Evolutionary conservation across 495 filamentous ascomycete species (phyloP), one percentile per base, ranked within the genome.

Genomic region (Tricharina praecox): DNA sequence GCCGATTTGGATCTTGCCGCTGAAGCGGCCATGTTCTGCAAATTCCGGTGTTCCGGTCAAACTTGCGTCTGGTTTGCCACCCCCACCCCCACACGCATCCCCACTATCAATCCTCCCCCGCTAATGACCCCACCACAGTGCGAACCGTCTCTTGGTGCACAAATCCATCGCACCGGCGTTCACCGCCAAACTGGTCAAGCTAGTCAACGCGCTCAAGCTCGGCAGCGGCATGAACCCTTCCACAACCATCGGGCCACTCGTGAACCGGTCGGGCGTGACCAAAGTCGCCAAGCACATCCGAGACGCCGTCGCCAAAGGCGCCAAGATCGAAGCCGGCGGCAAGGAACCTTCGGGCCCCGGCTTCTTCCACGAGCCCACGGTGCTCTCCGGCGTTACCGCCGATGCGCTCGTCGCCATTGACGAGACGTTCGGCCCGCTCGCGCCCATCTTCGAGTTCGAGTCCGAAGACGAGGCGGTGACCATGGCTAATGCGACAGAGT

Each of bases 141-240:
- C 19, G 16, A 48, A 33, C 36, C 26, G 4, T 36, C 23, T 51
- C 74, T 64, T 66, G 72, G 87, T 86, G 0, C 87, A 95, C 68
- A 75, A 92, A 37, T 95, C 86, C 68, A 88, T 95, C 85, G 73
- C 77, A 1, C 56, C 0, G 63, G 57, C 40, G 49, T 54, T 34
- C 30, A 93, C 86, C 0, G 86, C 93, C 66, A 76, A 81, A 23
- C 81, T 95, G 58, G 64, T 93, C 20, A 81, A 92, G 16, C 81
- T 90, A 58, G 73, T 73, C 34, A 67, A 70, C 11, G 63, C 92
- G 43, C 71, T 72, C 24, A 68, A 70, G 53, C 62, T 87, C 10
- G 69, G 74, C 44, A 68, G 71, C 11, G 62, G 76, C 19, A 64
- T 67, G 5, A 50, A 66, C 1, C 65, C 70, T 11, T 77, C 72